Percentiles rank a stretch among this genome's conserved stretches.
Conservation (phyloP, 225 moss, liverwort and hornwort genomes). For the Antitrichia curtipendula region DNA sequence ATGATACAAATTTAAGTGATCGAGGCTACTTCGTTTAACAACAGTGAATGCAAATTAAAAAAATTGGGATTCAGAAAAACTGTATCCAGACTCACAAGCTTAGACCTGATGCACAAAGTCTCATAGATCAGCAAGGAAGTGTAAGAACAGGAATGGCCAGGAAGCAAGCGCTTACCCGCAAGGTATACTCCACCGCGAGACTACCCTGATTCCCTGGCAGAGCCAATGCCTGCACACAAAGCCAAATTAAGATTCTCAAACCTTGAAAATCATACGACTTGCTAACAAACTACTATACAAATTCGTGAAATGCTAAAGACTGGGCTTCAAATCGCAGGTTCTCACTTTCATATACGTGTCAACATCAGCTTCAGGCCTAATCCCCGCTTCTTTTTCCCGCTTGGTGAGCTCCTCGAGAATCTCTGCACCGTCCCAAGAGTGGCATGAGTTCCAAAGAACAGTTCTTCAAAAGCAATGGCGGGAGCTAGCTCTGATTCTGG, state of each 20-base stretch:
- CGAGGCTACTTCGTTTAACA: too few species aligned
- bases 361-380: conserved; percentile 31
- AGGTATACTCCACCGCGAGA: conserved; percentile 34
- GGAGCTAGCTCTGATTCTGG: background rate
- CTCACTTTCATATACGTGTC: conserved; percentile 51
- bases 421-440: background rate
- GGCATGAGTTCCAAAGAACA: background rate
- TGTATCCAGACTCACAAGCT: background rate
- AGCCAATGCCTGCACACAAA: conserved; percentile 20
- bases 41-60: background rate
- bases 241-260: background rate
- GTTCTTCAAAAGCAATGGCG: background rate
- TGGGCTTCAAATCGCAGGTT: background rate
- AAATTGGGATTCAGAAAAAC: background rate
- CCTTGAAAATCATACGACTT: background rate
- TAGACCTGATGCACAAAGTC: background rate
- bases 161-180: conserved; percentile 15
- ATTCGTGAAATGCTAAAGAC: background rate
- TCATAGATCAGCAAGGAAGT: background rate
- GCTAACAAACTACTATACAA: background rate
- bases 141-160: background rate
- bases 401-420: conserved; percentile 37
- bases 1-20: background rate
- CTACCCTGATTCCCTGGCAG: conserved; percentile 15
- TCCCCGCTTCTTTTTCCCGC: conserved; percentile 46